Percentiles rank a stretch among this genome's conserved stretches.
These are phyloP conservation scores for Helichrysum umbraculigerum DNA, from an alignment of 129 eudicot genomes.

Conservation along the genomic window DNA sequence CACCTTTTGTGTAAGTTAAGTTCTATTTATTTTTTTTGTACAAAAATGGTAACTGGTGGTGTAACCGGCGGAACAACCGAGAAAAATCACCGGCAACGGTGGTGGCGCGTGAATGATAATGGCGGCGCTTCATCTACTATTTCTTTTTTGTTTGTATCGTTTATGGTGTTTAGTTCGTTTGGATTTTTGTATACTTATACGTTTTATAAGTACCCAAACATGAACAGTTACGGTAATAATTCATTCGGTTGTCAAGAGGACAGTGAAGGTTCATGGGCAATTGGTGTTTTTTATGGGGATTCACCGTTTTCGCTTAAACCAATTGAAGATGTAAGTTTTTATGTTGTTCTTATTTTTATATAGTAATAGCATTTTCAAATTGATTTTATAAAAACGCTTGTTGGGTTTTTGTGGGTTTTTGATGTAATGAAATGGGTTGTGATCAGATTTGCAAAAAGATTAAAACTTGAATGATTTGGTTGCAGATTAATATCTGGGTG, in stretches of 20 bases:
- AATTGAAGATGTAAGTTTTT: constrained; percentile 63
- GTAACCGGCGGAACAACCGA: constrained; percentile 28
- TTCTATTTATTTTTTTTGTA: neutral
- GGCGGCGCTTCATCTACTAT: constrained; percentile 37
- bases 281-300: constrained; percentile 81
- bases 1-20: constrained; percentile 29
- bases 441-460: neutral
- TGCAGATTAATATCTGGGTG: constrained; percentile 70
- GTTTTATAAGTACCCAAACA: constrained; percentile 19
- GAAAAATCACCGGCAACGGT: constrained; percentile 31
- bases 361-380: neutral
- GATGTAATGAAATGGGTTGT: neutral
- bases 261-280: constrained; percentile 85
- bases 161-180: constrained; percentile 31
- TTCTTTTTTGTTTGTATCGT: constrained; percentile 29
- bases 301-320: constrained; percentile 85
- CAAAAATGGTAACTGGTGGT: constrained; percentile 23
- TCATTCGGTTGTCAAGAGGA: constrained; percentile 63
- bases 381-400: neutral
- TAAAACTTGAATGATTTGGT: constrained; percentile 16
- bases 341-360: neutral
- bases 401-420: constrained; percentile 11
- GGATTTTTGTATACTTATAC: constrained; percentile 30
- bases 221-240: neutral
- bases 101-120: constrained; percentile 41